These are phyloP conservation scores for Xerophyta viscosa DNA, from an alignment of 106 monocot species.

Conservation along the genomic window DNA sequence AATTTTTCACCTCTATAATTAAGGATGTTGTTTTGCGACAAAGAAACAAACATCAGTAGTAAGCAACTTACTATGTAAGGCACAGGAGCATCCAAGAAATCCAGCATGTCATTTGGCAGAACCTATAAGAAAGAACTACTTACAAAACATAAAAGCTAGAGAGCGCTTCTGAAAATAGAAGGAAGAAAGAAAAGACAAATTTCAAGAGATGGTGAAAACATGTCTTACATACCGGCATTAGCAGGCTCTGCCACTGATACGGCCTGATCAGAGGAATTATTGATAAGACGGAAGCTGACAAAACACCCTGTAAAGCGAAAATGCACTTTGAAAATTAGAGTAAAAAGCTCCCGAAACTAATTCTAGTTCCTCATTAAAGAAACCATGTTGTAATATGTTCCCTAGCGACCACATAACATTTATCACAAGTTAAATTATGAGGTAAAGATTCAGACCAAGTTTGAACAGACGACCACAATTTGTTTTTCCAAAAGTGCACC, in stretches of 20 bases:
- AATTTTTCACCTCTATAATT: too few relatives aligned
- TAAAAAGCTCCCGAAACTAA: too few relatives aligned
- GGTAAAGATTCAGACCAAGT: constrained; percentile 52
- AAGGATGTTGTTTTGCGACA: too few relatives aligned
- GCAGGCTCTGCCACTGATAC: constrained; percentile 93
- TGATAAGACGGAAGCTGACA: constrained; percentile 89
- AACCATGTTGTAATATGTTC: too few relatives aligned
- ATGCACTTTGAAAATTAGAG: too few relatives aligned
- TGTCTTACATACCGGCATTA: constrained; percentile 73
- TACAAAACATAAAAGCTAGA: background rate
- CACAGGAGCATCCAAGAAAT: constrained; percentile 99
- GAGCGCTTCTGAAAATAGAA: background rate
- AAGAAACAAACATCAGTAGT: background rate
- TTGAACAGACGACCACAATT: constrained; percentile 87
- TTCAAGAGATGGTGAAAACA: background rate
- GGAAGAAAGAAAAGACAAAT: background rate
- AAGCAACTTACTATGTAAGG: constrained; percentile 81
- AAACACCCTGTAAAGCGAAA: constrained; percentile 56
- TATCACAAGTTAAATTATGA: background rate
- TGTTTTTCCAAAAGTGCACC: constrained; percentile 98
- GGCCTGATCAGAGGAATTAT: constrained; percentile 83
- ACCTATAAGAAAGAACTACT: constrained; percentile 24
- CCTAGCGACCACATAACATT: too few relatives aligned
- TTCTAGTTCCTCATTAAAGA: too few relatives aligned
- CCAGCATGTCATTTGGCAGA: constrained; percentile 89